Base-by-base conservation (phyloP, 2,329 filamentous ascomycete species). In the Aspergillus brasiliensis region DNA sequence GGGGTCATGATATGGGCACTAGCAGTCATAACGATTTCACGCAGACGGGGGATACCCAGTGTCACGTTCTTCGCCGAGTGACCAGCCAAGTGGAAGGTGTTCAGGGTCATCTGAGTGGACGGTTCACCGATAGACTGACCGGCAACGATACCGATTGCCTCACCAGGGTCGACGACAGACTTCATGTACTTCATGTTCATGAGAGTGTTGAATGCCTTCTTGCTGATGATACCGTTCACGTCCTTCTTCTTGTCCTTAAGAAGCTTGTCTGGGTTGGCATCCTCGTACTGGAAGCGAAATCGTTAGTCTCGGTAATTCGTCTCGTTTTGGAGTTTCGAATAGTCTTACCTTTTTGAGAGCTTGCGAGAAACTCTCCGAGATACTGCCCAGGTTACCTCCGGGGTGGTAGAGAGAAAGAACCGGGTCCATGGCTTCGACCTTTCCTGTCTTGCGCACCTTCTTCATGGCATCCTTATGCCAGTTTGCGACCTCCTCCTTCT, bases 1-100 rank as follows among this genome's bases (percentile, higher is more conserved):
- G 95, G 95, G 0, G 95, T 99, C 40, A 92, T 91, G 63, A 98
- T 97, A 48, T 89, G 86, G 54, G 88, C 86, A 73, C 91, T 95
- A 25, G 95, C 95, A 51, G 95, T 98, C 95, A 99, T 99, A 66
- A 99, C 86, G 69, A 99, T 97, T 84, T 99, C 95, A 80, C 95
- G 86, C 19, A 99, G 84, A 79, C 95, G 92, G 60, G 95, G 95
- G 73, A 99, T 98, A 91, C 95, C 95, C 19, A 97, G 86, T 0
- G 95, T 99, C 73, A 99, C 96, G 84, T 99, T 99, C 83, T 97
- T 98, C 28, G 95, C 90, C 19, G 95, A 93, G 82, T 98, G 94
- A 72, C 95, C 95, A 77, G 95, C 95, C 86, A 99, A 91, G 85
- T 99, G 95, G 86, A 99, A 99, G 27, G 96, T 99, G 80, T 99